A percentile compares a stretch with the other conserved stretches of the same genome.
Evolutionary conservation across 2,329 filamentous ascomycete species (phyloP).

Genomic region (Xylariomycetidae sp.): DNA sequence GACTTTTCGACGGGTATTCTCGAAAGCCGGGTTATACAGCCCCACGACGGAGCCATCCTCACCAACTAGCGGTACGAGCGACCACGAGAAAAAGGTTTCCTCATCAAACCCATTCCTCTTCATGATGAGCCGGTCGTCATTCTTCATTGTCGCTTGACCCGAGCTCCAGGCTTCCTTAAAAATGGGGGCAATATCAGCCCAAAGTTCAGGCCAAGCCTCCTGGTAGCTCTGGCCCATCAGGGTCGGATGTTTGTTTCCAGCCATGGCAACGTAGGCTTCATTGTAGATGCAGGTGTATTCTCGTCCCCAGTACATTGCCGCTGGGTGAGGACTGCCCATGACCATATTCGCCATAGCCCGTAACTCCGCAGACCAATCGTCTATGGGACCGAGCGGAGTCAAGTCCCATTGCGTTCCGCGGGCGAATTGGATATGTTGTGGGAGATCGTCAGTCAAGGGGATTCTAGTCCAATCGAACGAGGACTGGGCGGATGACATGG

Average conservation of each 20-base stretch:
- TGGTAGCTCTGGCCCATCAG: slow-evolving; percentile 69
- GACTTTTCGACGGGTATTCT: slow-evolving; percentile 73
- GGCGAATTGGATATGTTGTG: slow-evolving; percentile 66
- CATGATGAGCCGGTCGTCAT: slow-evolving; percentile 73
- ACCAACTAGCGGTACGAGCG: slow-evolving; percentile 70
- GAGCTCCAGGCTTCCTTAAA: slow-evolving; percentile 62
- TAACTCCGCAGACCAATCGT: slow-evolving; percentile 64
- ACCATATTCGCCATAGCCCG: slow-evolving; percentile 75
- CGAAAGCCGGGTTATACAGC: slow-evolving; percentile 74
- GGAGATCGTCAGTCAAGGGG: slow-evolving; percentile 55
- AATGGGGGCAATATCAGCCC: slow-evolving; percentile 62
- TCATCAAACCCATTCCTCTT: slow-evolving; percentile 64
- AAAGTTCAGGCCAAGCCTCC: slow-evolving; percentile 68
- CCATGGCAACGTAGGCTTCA: slow-evolving; percentile 63
- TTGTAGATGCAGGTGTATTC: slow-evolving; percentile 67
- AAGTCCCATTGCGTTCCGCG: slow-evolving; percentile 66
- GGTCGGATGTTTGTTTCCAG: slow-evolving; percentile 68
- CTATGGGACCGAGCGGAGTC: slow-evolving; percentile 70
- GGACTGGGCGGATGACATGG: slow-evolving; percentile 29
- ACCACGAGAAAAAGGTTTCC: slow-evolving; percentile 80
- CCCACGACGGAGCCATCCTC: slow-evolving; percentile 68
- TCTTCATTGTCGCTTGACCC: slow-evolving; percentile 77
- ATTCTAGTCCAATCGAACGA: slow-evolving; percentile 81
- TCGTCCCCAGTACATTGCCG: slow-evolving; percentile 73
- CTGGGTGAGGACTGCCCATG: slow-evolving; percentile 71